These are phyloP conservation scores for Boletellus deceptivus DNA, from an alignment of 1,284 basidiomycete genomes.

Conservation along the genomic window DNA sequence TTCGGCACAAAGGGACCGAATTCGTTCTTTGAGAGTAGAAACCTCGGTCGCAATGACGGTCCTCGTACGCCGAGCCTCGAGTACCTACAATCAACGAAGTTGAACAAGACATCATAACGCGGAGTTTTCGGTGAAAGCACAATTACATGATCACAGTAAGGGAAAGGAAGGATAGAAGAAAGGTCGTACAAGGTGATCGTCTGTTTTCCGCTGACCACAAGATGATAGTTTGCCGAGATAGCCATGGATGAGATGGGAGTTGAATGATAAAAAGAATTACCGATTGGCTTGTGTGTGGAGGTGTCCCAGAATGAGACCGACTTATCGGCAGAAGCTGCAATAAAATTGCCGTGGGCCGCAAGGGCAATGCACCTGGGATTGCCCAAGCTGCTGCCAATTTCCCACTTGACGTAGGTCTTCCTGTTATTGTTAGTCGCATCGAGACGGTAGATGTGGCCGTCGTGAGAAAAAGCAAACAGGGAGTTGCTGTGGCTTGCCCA, in stretches of 20 bases:
- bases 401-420: not conserved
- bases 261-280: too few relatives aligned
- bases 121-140: not conserved
- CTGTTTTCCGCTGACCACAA: not conserved
- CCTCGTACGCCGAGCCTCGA: too few relatives aligned
- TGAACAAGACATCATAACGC: not conserved
- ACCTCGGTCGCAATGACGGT: too few relatives aligned
- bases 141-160: not conserved
- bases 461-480: not conserved
- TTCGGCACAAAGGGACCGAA: too few relatives aligned
- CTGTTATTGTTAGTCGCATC: too few relatives aligned
- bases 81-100: not conserved
- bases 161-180: not conserved
- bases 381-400: too few relatives aligned
- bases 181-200: not conserved
- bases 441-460: not conserved
- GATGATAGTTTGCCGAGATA: not conserved
- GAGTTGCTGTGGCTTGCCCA: not conserved
- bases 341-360: not conserved
- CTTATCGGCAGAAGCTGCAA: not conserved
- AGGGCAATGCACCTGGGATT: not conserved
- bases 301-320: constrained; percentile 1
- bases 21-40: too few relatives aligned
- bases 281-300: not conserved
- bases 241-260: not conserved